Evolutionary conservation across 75 land plant species (phyloP).

Genomic region (Cryptomeria japonica): DNA sequence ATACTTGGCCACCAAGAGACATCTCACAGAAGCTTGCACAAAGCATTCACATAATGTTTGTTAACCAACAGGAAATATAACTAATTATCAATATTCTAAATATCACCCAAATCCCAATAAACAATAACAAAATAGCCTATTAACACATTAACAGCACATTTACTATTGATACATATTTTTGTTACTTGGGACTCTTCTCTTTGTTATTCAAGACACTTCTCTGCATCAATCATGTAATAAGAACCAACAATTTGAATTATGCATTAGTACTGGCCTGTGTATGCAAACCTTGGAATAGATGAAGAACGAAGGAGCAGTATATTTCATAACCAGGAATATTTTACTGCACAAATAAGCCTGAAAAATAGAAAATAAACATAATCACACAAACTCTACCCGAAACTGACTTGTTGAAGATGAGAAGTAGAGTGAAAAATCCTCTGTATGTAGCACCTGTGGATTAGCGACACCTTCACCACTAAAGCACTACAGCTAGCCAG

Average conservation of each 20-base stretch:
- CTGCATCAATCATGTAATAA: background rate
- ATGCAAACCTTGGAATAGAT: background rate
- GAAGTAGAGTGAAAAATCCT: background rate
- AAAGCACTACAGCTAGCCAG: background rate
- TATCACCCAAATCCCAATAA: background rate
- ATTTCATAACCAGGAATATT: background rate
- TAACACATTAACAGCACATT: background rate
- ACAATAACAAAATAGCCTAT: background rate
- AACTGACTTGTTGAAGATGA: background rate
- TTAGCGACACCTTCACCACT: background rate
- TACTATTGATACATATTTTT: background rate
- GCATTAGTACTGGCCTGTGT: background rate
- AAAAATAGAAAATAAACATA: background rate
- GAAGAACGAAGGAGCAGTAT: background rate
- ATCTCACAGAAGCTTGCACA: background rate
- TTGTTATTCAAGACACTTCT: background rate
- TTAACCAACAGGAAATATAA: background rate
- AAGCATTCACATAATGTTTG: background rate
- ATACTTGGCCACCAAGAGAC: background rate
- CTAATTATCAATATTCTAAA: background rate
- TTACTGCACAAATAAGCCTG: background rate
- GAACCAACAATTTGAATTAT: background rate
- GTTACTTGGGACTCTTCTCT: background rate
- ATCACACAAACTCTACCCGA: background rate
- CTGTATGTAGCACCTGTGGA: background rate